Conservation (phyloP, 2,329 filamentous ascomycete species). For the Onygenales sp. region DNA sequence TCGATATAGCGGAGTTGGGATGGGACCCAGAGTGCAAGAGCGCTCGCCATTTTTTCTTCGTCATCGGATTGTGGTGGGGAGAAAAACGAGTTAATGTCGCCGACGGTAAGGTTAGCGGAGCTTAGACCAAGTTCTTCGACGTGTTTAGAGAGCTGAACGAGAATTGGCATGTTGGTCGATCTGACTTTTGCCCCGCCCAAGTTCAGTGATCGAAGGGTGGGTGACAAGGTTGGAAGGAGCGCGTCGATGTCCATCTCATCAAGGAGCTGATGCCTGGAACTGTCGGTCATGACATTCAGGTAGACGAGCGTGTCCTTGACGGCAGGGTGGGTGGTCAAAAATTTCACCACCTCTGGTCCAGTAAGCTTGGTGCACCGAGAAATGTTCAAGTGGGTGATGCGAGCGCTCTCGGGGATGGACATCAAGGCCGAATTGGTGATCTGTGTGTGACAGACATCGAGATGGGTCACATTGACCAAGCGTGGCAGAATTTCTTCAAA, state of each 20-base stretch:
- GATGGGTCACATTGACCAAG: constrained; percentile 60
- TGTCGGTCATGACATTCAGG: constrained; percentile 64
- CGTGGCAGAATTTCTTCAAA: constrained; percentile 64
- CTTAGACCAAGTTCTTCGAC: constrained; percentile 69
- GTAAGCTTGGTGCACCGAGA: constrained; percentile 64
- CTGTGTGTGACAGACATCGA: constrained; percentile 70
- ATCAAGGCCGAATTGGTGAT: constrained; percentile 63
- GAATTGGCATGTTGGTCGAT: constrained; percentile 51
- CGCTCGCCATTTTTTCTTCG: constrained; percentile 17
- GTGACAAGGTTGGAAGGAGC: constrained; percentile 51
- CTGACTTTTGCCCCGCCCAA: constrained; percentile 66
- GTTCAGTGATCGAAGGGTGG: constrained; percentile 61
- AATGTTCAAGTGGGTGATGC: constrained; percentile 67
- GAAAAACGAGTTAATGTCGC: constrained; percentile 57
- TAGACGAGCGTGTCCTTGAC: constrained; percentile 56
- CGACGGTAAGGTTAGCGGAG: constrained; percentile 52
- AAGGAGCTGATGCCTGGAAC: constrained; percentile 62
- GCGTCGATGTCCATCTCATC: constrained; percentile 54
- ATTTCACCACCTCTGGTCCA: constrained; percentile 57
- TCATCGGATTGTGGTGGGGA: constrained; percentile 15
- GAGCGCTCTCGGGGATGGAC: constrained; percentile 61
- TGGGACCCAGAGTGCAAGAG: constrained; percentile 37
- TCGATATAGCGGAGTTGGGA: constrained; percentile 66
- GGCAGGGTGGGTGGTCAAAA: constrained; percentile 62
- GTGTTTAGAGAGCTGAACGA: constrained; percentile 58